Evolutionary conservation across 73 alveolate genomes (phyloP), one percentile per base, ranked within the genome.

Genomic region (Paramecium pentaurelia): DNA sequence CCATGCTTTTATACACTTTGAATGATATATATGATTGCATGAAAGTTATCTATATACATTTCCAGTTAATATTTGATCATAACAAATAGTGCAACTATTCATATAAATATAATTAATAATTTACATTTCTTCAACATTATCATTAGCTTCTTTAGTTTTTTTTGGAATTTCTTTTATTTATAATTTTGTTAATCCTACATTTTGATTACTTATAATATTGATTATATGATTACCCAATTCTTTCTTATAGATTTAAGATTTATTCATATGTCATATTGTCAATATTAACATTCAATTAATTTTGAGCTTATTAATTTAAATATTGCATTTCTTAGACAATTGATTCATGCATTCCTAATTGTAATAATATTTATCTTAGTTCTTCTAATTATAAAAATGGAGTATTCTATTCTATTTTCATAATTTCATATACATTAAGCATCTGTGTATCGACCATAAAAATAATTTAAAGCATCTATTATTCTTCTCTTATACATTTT

Each of bases 321-420:
- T 80, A 47, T 80, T 80, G 91, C 91, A 80, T 80, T 80, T 80
- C 91, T 45, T 80, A 28, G 0, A 80, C 47, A 9, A 80, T 80
- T 10, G 91, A 80, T 47, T 80, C 91, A 80, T 80, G 91, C 91
- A 80, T 80, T 80, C 91, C 91, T 9, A 80, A 58, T 80, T 34
- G 58, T 16, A 80, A 16, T 45, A 80, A 42, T 40, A 80, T 49
- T 80, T 80, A 36, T 80, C 91, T 80, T 5, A 80, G 58, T 44
- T 80, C 91, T 28, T 80, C 91, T 20, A 80, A 47, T 47, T 80
- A 64, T 25, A 80, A 28, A 47, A 80, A 80, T 40, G 91, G 91
- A 25, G 75, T 77, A 49, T 80, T 80, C 58, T 80, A 80, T 80
- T 80, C 91, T 80, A 80, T 44, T 80, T 44, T 44, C 58, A 80